phyloP scores from a whole-genome alignment of 202 grass and related monocot species.

The Carex sylvatica region DNA sequence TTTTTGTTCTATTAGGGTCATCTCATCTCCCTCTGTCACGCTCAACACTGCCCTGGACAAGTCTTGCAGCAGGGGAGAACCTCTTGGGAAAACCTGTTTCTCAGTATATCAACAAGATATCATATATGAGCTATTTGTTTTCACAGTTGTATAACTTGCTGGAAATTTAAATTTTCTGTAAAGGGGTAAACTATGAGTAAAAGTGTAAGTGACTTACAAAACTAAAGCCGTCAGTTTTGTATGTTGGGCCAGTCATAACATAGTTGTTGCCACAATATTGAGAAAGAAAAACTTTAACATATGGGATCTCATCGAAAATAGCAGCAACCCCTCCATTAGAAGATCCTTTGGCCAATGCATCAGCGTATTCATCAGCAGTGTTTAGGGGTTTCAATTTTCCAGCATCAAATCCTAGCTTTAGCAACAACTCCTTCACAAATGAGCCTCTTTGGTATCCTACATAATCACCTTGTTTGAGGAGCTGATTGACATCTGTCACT shows the following conservation, averaged over 20 bases:
- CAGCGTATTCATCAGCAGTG: conserved; percentile 46
- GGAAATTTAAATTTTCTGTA: not conserved
- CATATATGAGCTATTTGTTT: not conserved
- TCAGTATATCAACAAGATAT: not conserved
- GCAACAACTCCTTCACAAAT: no score
- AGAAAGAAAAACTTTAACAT: conserved; percentile 69
- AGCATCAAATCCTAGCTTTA: no score
- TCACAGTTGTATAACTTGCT: not conserved
- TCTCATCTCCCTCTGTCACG: conserved; percentile 52
- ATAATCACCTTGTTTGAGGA: conserved; percentile 29
- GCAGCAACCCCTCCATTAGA: conserved; percentile 57
- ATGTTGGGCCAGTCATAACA: conserved; percentile 43
- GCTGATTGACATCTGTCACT: conserved; percentile 55
- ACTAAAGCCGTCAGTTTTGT: conserved; percentile 77
- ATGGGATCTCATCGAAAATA: conserved; percentile 81
- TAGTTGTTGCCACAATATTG: conserved; percentile 42
- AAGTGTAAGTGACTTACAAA: conserved; percentile 43
- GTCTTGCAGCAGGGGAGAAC: conserved; percentile 56
- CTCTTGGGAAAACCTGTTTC: conserved; percentile 52
- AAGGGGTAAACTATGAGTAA: not conserved
- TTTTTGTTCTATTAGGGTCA: conserved; percentile 46
- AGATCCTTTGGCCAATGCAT: conserved; percentile 44
- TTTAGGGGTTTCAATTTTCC: not conserved
- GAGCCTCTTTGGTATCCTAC: conserved; percentile 61
- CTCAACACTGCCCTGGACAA: conserved; percentile 53